Base-by-base conservation (phyloP, 2,329 filamentous ascomycete genomes). In the Beauveria bassiana region DNA sequence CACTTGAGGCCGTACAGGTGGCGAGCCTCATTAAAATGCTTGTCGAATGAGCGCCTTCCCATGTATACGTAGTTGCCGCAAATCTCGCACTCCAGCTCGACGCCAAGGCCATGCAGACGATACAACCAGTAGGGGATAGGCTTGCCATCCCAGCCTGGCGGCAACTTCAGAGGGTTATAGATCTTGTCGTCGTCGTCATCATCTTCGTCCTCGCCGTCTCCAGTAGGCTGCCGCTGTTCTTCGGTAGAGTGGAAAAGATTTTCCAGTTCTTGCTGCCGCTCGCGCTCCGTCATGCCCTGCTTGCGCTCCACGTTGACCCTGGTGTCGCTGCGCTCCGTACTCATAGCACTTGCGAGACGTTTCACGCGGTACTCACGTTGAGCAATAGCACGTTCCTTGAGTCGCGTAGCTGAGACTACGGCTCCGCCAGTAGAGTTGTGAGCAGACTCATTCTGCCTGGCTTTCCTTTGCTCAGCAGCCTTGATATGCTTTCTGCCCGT, bases 51-150 rank as follows among this genome's bases (percentile, higher is more conserved):
- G 55, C 95, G 86, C 26, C 95, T 84, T 18, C 95, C 95, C 89
- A 96, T 97, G 78, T 98, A 98, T n/a, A 97, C 92, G 70, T 92
- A 97, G 75, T 98, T 98, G 61, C 95, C 95, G 71, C 95, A 99
- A 61, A 99, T 91, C 73, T 99, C 93, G 78, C 95, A 99, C 0
- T 89, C 83, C 67, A 97, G 96, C 69, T 99, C 95, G 14, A 96
- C 92, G 9, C 95, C 95, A 28, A 99, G 79, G 1, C 95, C 95
- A 71, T 99, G 95, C 18, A 99, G 82, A 68, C 97, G 95, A 81
- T 98, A 99, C 18, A 99, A 83, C 95, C 95, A 99, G 79, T 95
- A 99, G 0, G 96, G 95, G 68, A 99, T 99, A 0, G 96, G 95
- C 72, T 99, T 99, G 68, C 96, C 95, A 67, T 99, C 95, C 96